Evolutionary conservation across 2,329 filamentous ascomycete genomes (phyloP).

Genomic region (Lecanicillium sp.): DNA sequence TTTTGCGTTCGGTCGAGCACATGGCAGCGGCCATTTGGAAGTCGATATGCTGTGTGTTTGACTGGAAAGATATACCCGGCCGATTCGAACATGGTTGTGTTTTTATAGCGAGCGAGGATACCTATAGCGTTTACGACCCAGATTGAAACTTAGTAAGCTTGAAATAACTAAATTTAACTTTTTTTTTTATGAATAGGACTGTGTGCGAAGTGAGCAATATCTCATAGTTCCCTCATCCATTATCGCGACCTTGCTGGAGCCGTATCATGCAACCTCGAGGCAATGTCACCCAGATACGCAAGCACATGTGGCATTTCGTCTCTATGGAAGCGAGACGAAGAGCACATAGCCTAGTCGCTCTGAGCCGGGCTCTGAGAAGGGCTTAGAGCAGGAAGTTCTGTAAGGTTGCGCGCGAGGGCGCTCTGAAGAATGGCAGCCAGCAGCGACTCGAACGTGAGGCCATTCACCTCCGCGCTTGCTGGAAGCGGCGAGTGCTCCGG

Average conservation of each 20-base stretch:
- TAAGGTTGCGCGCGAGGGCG: too few species aligned
- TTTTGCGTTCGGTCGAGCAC: background rate
- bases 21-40: slow-evolving; percentile 16
- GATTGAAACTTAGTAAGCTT: slow-evolving; percentile 9
- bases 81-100: slow-evolving; percentile 2
- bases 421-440: background rate
- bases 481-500: slow-evolving; percentile 11
- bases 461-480: slow-evolving; percentile 5
- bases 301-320: too few species aligned
- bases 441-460: slow-evolving; percentile 4
- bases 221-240: too few species aligned
- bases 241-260: too few species aligned
- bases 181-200: too few species aligned
- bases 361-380: too few species aligned
- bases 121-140: background rate
- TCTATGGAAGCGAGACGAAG: too few species aligned
- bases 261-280: too few species aligned
- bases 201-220: too few species aligned
- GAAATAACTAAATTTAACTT: background rate
- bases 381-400: too few species aligned
- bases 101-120: slow-evolving; percentile 11
- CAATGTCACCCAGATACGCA: too few species aligned
- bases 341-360: too few species aligned
- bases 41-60: slow-evolving; percentile 25
- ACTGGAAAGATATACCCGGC: slow-evolving; percentile 22